Conservation (phyloP, 2,329 filamentous ascomycete genomes). For the Botrytis aclada region DNA sequence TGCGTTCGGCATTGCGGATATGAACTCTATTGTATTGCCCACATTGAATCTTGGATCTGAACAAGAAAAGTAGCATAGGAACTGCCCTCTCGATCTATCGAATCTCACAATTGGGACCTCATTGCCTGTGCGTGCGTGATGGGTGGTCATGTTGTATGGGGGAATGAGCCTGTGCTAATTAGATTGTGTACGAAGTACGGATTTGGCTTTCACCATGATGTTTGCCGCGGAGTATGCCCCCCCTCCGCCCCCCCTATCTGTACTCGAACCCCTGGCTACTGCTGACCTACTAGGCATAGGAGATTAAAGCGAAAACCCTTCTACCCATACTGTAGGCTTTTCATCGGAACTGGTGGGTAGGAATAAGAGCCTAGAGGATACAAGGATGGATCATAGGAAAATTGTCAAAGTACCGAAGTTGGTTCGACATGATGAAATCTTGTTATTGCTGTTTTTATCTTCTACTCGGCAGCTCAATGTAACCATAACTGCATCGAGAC, state of each 20-base stretch:
- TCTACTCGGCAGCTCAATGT: background rate
- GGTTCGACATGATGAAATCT: background rate
- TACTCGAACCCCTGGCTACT: background rate
- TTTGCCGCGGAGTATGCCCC: background rate
- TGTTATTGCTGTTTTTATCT: background rate
- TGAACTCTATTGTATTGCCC: background rate
- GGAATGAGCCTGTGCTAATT: conserved; percentile 4
- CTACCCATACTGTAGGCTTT: background rate
- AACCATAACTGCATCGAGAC: background rate
- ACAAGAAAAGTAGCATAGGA: background rate
- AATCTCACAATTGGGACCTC: conserved; percentile 2
- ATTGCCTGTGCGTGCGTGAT: conserved; percentile 5
- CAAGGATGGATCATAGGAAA: background rate
- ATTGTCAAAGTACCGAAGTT: conserved; percentile 1
- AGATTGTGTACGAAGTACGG: background rate
- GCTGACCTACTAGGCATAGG: background rate
- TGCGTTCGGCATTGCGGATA: conserved; percentile 2
- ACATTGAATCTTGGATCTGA: background rate
- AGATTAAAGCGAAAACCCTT: conserved; percentile 11
- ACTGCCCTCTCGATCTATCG: conserved; percentile 4
- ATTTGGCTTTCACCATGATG: conserved; percentile 1
- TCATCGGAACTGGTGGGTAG: background rate
- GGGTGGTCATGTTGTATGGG: background rate
- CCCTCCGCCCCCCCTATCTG: background rate
- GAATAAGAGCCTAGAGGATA: background rate